Conservation (phyloP, 305 asterid genomes). For the Plantago lanceolata region DNA sequence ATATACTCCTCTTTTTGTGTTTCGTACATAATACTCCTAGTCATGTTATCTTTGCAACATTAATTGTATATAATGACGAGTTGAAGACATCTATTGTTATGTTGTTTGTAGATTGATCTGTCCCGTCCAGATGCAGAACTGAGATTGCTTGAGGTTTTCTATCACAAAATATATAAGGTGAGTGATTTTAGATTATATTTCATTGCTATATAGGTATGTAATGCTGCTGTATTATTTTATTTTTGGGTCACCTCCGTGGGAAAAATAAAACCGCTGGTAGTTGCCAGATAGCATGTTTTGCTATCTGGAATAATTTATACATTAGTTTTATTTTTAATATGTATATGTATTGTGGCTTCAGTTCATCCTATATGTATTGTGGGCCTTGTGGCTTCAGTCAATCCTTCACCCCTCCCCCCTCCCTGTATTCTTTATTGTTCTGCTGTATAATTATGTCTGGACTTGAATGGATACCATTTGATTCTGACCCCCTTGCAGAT, state of each 20-base stretch:
- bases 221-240: background rate
- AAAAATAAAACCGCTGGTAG: background rate
- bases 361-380: too few species aligned
- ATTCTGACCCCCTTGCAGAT: slow-evolving; percentile 32
- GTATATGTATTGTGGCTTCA: too few species aligned
- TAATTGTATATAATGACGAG: background rate
- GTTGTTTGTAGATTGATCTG: slow-evolving; percentile 51
- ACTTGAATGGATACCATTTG: slow-evolving; percentile 3
- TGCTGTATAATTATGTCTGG: background rate
- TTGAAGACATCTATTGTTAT: slow-evolving; percentile 23
- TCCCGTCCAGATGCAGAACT: slow-evolving; percentile 67
- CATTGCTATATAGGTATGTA: background rate
- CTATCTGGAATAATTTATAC: too few species aligned
- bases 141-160: slow-evolving; percentile 66
- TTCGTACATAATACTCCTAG: background rate
- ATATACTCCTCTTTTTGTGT: too few species aligned
- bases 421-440: slow-evolving; percentile 1
- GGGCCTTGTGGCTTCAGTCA: too few species aligned
- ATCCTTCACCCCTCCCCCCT: too few species aligned
- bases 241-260: background rate
- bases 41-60: background rate
- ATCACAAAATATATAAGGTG: slow-evolving; percentile 67
- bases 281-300: too few species aligned
- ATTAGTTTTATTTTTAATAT: too few species aligned
- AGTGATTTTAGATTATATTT: background rate